These are phyloP conservation scores for Ascocoryne sarcoides DNA, from an alignment of 2,329 filamentous ascomycete genomes.

Conservation along the genomic window DNA sequence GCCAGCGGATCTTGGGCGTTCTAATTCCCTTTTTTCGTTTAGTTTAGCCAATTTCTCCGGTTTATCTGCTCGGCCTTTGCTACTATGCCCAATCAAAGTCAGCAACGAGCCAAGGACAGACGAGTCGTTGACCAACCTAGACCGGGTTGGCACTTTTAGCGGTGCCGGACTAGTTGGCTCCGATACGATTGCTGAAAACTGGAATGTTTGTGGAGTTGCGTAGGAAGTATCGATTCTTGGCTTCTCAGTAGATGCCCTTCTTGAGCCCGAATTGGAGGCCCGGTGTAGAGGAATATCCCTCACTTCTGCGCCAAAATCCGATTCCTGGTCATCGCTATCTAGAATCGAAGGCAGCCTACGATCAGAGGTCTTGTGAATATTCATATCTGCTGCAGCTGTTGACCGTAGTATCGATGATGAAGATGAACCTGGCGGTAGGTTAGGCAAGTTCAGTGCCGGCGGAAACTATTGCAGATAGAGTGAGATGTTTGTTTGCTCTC, in stretches of 20 bases:
- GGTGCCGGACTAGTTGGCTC: too few species aligned
- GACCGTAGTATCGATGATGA: too few species aligned
- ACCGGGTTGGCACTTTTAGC: too few species aligned
- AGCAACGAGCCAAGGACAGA: too few species aligned
- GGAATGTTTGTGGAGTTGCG: not conserved
- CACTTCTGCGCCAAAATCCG: conserved; percentile 16
- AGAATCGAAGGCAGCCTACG: conserved; percentile 14
- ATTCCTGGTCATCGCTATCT: conserved; percentile 11
- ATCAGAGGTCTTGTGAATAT: conserved; percentile 2
- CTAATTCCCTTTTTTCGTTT: not conserved
- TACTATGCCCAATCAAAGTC: too few species aligned
- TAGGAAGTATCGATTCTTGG: not conserved
- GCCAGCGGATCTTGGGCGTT: not conserved
- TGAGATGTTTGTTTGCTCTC: not conserved
- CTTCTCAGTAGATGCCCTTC: conserved; percentile 1
- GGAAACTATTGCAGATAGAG: conserved; percentile 11
- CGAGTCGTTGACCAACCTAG: too few species aligned
- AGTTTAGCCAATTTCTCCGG: too few species aligned
- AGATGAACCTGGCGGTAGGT: not conserved
- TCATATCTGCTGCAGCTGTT: conserved; percentile 6
- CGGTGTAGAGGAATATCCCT: conserved; percentile 19
- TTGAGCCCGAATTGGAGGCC: conserved; percentile 3
- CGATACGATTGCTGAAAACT: not conserved
- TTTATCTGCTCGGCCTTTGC: too few species aligned
- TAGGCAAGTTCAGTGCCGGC: conserved; percentile 2